Base-by-base conservation (phyloP, 2,329 filamentous ascomycete genomes). In the Mycocentrospora acerina region DNA sequence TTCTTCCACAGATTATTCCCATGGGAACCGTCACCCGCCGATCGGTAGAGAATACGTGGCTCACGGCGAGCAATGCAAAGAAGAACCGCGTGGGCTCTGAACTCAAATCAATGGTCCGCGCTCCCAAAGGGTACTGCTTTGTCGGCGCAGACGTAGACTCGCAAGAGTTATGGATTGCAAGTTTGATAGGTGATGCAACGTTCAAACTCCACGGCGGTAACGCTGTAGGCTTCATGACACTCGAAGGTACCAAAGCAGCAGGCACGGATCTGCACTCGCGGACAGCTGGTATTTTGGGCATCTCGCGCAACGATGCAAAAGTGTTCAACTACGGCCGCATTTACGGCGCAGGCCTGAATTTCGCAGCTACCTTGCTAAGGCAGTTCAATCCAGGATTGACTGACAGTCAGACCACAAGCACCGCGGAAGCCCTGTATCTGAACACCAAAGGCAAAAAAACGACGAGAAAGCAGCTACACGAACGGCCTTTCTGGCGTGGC, bases 241-340 rank as follows among this genome's bases (percentile, higher is more conserved):
- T 98, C 1, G 94, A 98, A 71, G 91, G 93, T 11, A 93, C 89
- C 33, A 97, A 98, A 69, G 84, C 89, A 5, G 89, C 88, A 3
- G 91, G 91, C 4, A 98, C 91, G 0, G 91, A 98, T 66, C 71
- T 97, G 39, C 91, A 98, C 68, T 96, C 90, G 6, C 87, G 91
- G 22, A 98, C 93, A 18, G 94, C 93, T 1, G 78, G 79, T 5
- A 98, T 98, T 40, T 70, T 98, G 2, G 91, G 90, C 6, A 98
- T 98, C 45, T 94, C 89, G 2, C 81, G 93, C 45, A 96, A 96
- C 58, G 83, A 96, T 59, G 93, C 93, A 42, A 98, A 98, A 64
- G 82, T 98, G 1, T 98, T 98, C 76, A 98, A 98, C 66, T 98
- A 98, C 57, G 94, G 94, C 7, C 88, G 94, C 27, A 98, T 98